These are phyloP conservation scores for Trichosporon ovoides DNA, from an alignment of 1,284 basidiomycete species.

Conservation along the genomic window DNA sequence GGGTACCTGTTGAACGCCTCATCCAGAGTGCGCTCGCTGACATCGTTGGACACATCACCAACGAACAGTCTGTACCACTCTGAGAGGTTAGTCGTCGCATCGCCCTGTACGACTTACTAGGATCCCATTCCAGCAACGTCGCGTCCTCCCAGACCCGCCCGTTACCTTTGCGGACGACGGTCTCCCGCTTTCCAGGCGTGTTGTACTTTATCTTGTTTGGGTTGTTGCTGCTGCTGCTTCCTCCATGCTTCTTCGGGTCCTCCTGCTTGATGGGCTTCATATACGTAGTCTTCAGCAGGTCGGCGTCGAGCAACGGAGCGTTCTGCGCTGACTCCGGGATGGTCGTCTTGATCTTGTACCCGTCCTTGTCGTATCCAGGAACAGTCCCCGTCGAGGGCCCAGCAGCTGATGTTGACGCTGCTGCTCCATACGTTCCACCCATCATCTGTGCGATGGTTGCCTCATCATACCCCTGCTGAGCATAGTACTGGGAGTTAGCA, in stretches of 20 bases:
- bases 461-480: constrained; percentile 46
- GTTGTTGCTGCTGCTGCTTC: constrained; percentile 8
- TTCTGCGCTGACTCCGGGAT: constrained; percentile 9
- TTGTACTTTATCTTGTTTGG: constrained; percentile 15
- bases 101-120: constrained; percentile 58
- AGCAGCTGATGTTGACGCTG: not conserved
- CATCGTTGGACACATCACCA: constrained; percentile 96
- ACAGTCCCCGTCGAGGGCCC: constrained; percentile 9
- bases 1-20: constrained; percentile 89
- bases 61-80: constrained; percentile 98
- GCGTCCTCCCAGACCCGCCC: constrained; percentile 98
- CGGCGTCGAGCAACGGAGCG: constrained; percentile 26
- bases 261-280: constrained; percentile 12
- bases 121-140: constrained; percentile 95
- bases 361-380: constrained; percentile 18
- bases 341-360: constrained; percentile 15
- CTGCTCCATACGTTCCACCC: constrained; percentile 10
- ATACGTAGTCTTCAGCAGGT: constrained; percentile 25
- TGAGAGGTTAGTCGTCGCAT: constrained; percentile 40
- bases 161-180: constrained; percentile 87
- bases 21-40: constrained; percentile 86
- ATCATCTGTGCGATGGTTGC: constrained; percentile 31
- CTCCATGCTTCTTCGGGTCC: constrained; percentile 3
- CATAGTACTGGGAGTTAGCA: constrained; percentile 42
- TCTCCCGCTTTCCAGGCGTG: constrained; percentile 56